Conservation (phyloP, 2,329 filamentous ascomycete genomes). For the Epichloe coenophiala region DNA sequence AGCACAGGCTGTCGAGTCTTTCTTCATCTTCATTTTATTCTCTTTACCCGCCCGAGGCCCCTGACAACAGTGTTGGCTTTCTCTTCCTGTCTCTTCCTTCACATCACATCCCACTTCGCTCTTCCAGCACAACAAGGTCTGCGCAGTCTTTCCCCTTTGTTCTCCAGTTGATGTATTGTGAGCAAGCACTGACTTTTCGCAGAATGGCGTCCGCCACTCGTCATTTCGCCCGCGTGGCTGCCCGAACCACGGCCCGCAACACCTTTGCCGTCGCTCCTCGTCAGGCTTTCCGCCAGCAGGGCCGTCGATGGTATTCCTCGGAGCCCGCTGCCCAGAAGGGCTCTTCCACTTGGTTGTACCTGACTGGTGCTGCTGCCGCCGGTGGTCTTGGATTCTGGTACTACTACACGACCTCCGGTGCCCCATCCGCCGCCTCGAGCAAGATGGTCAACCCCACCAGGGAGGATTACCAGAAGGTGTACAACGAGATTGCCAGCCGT, state of each 20-base stretch:
- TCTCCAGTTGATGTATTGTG: neutral
- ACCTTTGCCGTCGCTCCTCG: conserved; percentile 47
- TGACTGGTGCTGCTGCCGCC: conserved; percentile 43
- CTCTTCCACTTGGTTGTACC: conserved; percentile 37
- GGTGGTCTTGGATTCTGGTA: conserved; percentile 54
- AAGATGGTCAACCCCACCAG: conserved; percentile 59
- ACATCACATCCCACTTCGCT: neutral
- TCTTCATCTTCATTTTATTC: neutral
- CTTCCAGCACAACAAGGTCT: neutral
- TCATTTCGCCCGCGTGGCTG: conserved; percentile 42
- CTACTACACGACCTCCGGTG: conserved; percentile 46
- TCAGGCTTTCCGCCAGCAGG: conserved; percentile 58
- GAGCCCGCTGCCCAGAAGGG: conserved; percentile 40
- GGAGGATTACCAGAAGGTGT: conserved; percentile 91
- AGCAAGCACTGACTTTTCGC: conserved; percentile 4
- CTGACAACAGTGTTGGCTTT: too few relatives aligned
- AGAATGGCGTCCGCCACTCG: conserved; percentile 34
- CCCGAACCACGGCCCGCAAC: conserved; percentile 43
- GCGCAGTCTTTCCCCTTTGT: neutral
- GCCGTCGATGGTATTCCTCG: conserved; percentile 69
- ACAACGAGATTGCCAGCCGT: conserved; percentile 67
- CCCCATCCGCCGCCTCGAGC: conserved; percentile 31
- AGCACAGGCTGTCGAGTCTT: neutral
- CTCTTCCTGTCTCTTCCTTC: neutral
- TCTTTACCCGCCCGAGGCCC: neutral